These are phyloP conservation scores for Aureobasidium sp. DNA, from an alignment of 2,329 filamentous ascomycete genomes.

Conservation along the genomic window DNA sequence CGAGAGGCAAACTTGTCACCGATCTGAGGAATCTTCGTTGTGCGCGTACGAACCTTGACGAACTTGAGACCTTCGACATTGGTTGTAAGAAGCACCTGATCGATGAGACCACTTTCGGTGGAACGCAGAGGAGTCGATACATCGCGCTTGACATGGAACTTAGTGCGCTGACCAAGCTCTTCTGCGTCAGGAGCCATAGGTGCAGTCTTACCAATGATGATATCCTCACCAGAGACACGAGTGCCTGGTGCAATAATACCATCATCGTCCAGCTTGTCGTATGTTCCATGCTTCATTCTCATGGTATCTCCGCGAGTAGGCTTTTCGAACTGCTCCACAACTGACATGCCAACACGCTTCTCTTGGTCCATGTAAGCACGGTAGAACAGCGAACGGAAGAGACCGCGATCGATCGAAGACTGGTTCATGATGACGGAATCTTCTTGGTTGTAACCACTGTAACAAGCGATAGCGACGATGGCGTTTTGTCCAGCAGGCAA, in stretches of 20 bases:
- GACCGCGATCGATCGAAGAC: slow-evolving; percentile 92
- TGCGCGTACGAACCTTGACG: slow-evolving; percentile 94
- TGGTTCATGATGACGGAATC: slow-evolving; percentile 99
- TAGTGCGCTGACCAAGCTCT: slow-evolving; percentile 86
- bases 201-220: slow-evolving; percentile 98
- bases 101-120: slow-evolving; percentile 94
- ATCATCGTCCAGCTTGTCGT: slow-evolving; percentile 88
- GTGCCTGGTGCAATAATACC: slow-evolving; percentile 90
- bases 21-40: slow-evolving; percentile 96
- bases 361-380: slow-evolving; percentile 95
- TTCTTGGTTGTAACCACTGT: slow-evolving; percentile 99
- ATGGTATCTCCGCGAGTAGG: slow-evolving; percentile 82
- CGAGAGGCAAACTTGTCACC: slow-evolving; percentile 99
- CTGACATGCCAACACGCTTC: slow-evolving; percentile 88
- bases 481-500: slow-evolving; percentile 95
- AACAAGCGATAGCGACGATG: slow-evolving; percentile 94
- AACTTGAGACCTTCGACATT: slow-evolving; percentile 92
- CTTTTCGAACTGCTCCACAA: slow-evolving; percentile 93
- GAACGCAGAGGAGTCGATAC: slow-evolving; percentile 90
- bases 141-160: slow-evolving; percentile 84
- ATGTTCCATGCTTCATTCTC: slow-evolving; percentile 65
- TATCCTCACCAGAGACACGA: slow-evolving; percentile 92
- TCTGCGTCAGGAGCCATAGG: slow-evolving; percentile 88
- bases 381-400: slow-evolving; percentile 98
- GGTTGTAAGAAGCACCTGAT: slow-evolving; percentile 87